Percentiles rank a stretch among this genome's conserved stretches.
Conservation (phyloP, 2,329 filamentous ascomycete genomes). For the Fragosphaeria purpurea region DNA sequence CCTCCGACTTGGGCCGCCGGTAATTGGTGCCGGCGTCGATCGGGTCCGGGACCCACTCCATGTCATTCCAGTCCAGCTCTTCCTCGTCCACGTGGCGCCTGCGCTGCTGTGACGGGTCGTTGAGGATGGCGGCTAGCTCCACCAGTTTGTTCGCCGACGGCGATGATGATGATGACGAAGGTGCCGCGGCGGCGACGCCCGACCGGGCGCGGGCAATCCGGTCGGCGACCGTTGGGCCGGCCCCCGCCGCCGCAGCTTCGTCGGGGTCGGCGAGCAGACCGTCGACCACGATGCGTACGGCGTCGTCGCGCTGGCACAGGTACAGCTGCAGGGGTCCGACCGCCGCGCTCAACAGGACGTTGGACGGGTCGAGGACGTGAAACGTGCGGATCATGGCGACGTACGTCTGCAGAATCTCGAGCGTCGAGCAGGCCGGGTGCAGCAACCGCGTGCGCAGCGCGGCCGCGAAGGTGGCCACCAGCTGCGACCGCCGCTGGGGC, state of each 20-base stretch:
- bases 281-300: slow-evolving; percentile 65
- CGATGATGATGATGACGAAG: neutral
- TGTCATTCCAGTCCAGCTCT: slow-evolving; percentile 81
- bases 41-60: slow-evolving; percentile 87
- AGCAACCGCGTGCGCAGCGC: slow-evolving; percentile 57
- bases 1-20: slow-evolving; percentile 76
- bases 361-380: slow-evolving; percentile 64
- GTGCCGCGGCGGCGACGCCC: neutral
- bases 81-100: slow-evolving; percentile 48
- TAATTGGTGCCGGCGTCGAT: slow-evolving; percentile 90
- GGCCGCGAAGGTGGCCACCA: slow-evolving; percentile 59
- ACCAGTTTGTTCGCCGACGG: slow-evolving; percentile 37
- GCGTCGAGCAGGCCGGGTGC: slow-evolving; percentile 65
- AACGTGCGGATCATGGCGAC: slow-evolving; percentile 72
- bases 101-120: slow-evolving; percentile 46
- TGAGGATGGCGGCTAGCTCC: slow-evolving; percentile 58
- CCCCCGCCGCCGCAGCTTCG: slow-evolving; percentile 20
- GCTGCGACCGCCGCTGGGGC: slow-evolving; percentile 55
- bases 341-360: slow-evolving; percentile 66
- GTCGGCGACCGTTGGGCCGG: slow-evolving; percentile 1
- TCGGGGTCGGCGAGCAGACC: slow-evolving; percentile 57
- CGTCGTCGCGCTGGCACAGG: slow-evolving; percentile 63
- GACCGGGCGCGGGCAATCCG: slow-evolving; percentile 1
- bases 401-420: slow-evolving; percentile 67
- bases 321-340: slow-evolving; percentile 66